These are phyloP conservation scores for Fusarium aywerte DNA, from an alignment of 2,329 filamentous ascomycete genomes.

Conservation along the genomic window DNA sequence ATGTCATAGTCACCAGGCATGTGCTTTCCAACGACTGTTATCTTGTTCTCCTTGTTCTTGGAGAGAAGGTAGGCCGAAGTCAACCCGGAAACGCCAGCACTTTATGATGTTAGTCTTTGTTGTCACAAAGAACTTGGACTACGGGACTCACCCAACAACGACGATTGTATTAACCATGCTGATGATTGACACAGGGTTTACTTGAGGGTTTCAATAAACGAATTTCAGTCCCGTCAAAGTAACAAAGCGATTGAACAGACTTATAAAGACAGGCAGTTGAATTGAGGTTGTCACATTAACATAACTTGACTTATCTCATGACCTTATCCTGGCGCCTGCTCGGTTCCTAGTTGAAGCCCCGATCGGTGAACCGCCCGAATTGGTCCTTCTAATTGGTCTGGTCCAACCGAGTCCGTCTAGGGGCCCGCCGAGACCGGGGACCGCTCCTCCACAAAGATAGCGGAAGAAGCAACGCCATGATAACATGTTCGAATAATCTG, in stretches of 20 bases:
- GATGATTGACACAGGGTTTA: not conserved
- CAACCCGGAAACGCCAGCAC: conserved; percentile 63
- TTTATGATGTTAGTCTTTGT: conserved; percentile 30
- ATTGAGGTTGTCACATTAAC: conserved; percentile 16
- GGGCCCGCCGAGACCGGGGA: conserved; percentile 23
- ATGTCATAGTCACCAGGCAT: conserved; percentile 95
- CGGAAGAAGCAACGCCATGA: conserved; percentile 9
- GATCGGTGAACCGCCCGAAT: conserved; percentile 14
- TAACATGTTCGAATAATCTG: conserved; percentile 3
- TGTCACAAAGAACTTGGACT: not conserved
- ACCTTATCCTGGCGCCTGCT: conserved; percentile 5
- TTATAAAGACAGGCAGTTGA: not conserved
- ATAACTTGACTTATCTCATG: conserved; percentile 3
- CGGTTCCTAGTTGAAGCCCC: conserved; percentile 33
- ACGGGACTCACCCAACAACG: conserved; percentile 49
- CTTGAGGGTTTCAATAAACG: not conserved
- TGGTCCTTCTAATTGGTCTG: conserved; percentile 21
- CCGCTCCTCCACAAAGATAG: conserved; percentile 1
- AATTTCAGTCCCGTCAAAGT: not conserved
- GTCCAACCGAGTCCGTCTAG: not conserved
- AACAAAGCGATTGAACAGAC: not conserved
- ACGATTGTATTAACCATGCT: conserved; percentile 50
- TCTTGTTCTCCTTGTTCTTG: conserved; percentile 55
- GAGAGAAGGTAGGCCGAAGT: conserved; percentile 62
- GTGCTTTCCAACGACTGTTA: conserved; percentile 84